Percentiles rank a stretch among this genome's conserved stretches.
Evolutionary conservation across 345 rosid species (phyloP).

Genomic region (Excoecaria cochinchinensis): DNA sequence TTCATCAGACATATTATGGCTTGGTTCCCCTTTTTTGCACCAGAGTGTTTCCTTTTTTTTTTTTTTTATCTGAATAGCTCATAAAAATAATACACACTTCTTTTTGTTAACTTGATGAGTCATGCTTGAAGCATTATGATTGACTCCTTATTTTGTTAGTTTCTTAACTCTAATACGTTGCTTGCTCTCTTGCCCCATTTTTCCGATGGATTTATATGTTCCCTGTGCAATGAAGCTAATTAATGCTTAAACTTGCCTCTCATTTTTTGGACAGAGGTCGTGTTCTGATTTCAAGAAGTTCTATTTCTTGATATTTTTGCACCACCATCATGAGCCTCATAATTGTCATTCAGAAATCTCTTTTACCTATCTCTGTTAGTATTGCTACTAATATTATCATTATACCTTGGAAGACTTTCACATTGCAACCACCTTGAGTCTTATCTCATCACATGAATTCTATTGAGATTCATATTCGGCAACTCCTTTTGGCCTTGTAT

Average conservation of each 20-base stretch:
- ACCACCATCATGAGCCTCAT: constrained; percentile 51
- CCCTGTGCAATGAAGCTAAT: constrained; percentile 28
- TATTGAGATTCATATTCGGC: constrained; percentile 56
- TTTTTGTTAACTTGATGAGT: constrained; percentile 1
- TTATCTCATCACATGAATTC: constrained; percentile 55
- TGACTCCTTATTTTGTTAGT: constrained; percentile 14
- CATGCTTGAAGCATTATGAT: constrained; percentile 19
- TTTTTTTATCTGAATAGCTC: constrained; percentile 17
- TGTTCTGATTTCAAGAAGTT: constrained; percentile 39
- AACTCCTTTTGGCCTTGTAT: constrained; percentile 72
- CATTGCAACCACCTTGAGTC: constrained; percentile 48
- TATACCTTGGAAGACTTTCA: constrained; percentile 33
- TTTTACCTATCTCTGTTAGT: constrained; percentile 42
- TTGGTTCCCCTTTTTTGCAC: constrained; percentile 24
- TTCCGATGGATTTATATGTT: constrained; percentile 22
- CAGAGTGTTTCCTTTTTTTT: constrained; percentile 13
- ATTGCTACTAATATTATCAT: constrained; percentile 36
- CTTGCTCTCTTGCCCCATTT: constrained; percentile 13
- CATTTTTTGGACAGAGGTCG: constrained; percentile 34
- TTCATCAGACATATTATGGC: constrained; percentile 32
- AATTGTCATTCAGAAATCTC: constrained; percentile 41
- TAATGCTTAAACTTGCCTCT: constrained; percentile 40
- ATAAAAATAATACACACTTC: constrained; percentile 15
- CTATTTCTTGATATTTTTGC: constrained; percentile 43
- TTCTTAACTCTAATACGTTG: constrained; percentile 16